phyloP scores from a whole-genome alignment of 2,329 filamentous ascomycete species.

The Talaromyces sp. region DNA sequence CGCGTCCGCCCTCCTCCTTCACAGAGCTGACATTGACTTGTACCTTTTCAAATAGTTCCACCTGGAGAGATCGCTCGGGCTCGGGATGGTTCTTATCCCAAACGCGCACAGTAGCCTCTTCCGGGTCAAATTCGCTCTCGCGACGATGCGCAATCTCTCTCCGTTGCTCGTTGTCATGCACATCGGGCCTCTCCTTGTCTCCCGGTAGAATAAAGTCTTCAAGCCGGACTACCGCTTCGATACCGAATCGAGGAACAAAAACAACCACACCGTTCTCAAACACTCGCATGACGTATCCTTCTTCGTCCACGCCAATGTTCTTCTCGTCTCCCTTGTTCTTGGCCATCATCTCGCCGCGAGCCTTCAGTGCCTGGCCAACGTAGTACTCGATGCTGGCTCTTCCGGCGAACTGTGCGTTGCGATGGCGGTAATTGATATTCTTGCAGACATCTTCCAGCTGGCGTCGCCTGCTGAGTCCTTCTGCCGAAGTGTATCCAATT shows the following conservation, averaged over 20 bases:
- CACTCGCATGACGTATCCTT: slow-evolving; percentile 93
- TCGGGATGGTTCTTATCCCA: slow-evolving; percentile 45
- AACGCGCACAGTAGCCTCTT: slow-evolving; percentile 70
- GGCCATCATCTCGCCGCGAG: slow-evolving; percentile 47
- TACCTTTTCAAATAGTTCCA: slow-evolving; percentile 91
- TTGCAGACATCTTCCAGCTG: slow-evolving; percentile 92
- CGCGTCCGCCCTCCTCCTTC: slow-evolving; percentile 67
- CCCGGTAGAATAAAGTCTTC: slow-evolving; percentile 74
- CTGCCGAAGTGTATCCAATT: slow-evolving; percentile 83
- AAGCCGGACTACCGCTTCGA: slow-evolving; percentile 84
- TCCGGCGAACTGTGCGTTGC: slow-evolving; percentile 93
- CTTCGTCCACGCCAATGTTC: slow-evolving; percentile 60
- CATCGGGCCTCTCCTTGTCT: slow-evolving; percentile 21
- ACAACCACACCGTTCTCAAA: slow-evolving; percentile 98
- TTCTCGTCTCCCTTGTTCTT: slow-evolving; percentile 20
- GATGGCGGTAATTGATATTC: slow-evolving; percentile 96
- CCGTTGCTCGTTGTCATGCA: slow-evolving; percentile 26
- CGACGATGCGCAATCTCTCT: slow-evolving; percentile 44
- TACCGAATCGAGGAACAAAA: slow-evolving; percentile 90
- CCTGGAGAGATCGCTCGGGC: slow-evolving; percentile 38
- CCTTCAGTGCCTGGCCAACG: slow-evolving; percentile 91
- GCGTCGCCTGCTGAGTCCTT: slow-evolving; percentile 71
- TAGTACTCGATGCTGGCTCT: slow-evolving; percentile 96
- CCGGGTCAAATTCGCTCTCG: slow-evolving; percentile 76
- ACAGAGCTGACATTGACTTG: slow-evolving; percentile 84